These are phyloP conservation scores for Cucumis sativus DNA, from an alignment of 306 rosid genomes.

Conservation along the genomic window Cucumber_9930_V3 NC_026659.2:20289001-20289500, in stretches of 20 bases:
- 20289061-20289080: background rate
- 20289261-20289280: background rate
- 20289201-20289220: background rate
- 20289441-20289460: slow-evolving; percentile 93
- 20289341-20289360: background rate
- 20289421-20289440: slow-evolving; percentile 55
- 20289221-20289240: background rate
- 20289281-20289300: background rate
- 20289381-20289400: slow-evolving; percentile 77
- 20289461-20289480: slow-evolving; percentile 88
- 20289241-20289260: background rate
- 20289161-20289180: background rate
- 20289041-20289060: slow-evolving; percentile 10
- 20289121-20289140: background rate
- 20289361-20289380: slow-evolving; percentile 44
- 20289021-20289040: slow-evolving; percentile 41
- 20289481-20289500: slow-evolving; percentile 86
- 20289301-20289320: background rate
- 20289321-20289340: background rate
- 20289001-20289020: slow-evolving; percentile 68
- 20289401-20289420: slow-evolving; percentile 48
- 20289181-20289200: background rate
- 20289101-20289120: background rate
- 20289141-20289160: background rate
- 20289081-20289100: background rate